A percentile compares a stretch with the other conserved stretches of the same genome.
Conservation (phyloP, 108 stramenopile genomes). For the Cyclotella baltica region DNA sequence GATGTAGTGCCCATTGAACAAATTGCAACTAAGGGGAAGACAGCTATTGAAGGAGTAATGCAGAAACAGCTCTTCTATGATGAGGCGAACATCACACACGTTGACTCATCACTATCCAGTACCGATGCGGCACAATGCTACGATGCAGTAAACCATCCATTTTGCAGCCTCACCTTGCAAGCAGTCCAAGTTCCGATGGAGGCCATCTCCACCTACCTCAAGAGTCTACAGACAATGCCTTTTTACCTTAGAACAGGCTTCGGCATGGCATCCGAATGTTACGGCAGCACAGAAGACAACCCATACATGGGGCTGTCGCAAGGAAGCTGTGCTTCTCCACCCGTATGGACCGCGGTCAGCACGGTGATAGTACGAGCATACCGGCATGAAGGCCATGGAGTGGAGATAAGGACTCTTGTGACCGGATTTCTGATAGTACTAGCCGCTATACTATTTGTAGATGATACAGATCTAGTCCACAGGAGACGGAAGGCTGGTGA, state of each 20-base stretch:
- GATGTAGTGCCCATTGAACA: slow-evolving; percentile 11
- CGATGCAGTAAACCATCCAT: slow-evolving; percentile 2
- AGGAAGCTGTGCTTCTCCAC: slow-evolving; percentile 6
- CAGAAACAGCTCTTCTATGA: slow-evolving; percentile 8
- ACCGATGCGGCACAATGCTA: slow-evolving; percentile 1
- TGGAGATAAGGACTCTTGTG: not conserved
- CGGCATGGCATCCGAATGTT: not conserved
- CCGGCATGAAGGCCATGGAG: not conserved
- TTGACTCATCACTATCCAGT: not conserved
- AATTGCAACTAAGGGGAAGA: not conserved
- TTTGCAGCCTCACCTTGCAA: not conserved
- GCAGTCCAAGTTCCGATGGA: not conserved
- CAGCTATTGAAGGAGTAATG: slow-evolving; percentile 1
- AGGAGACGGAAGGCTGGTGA: not conserved
- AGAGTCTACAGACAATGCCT: not conserved
- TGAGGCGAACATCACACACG: not conserved
- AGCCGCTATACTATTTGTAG: slow-evolving; percentile 6
- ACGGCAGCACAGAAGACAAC: not conserved
- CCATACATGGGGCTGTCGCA: not conserved
- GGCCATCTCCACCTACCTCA: not conserved
- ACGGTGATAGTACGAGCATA: slow-evolving; percentile 7
- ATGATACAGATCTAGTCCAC: slow-evolving; percentile 12
- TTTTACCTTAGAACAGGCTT: not conserved
- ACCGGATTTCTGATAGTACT: not conserved
- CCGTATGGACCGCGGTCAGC: slow-evolving; percentile 8